Conservation (phyloP, 768 basidiomycete genomes). For the Phlebiopsis gigantea region DNA sequence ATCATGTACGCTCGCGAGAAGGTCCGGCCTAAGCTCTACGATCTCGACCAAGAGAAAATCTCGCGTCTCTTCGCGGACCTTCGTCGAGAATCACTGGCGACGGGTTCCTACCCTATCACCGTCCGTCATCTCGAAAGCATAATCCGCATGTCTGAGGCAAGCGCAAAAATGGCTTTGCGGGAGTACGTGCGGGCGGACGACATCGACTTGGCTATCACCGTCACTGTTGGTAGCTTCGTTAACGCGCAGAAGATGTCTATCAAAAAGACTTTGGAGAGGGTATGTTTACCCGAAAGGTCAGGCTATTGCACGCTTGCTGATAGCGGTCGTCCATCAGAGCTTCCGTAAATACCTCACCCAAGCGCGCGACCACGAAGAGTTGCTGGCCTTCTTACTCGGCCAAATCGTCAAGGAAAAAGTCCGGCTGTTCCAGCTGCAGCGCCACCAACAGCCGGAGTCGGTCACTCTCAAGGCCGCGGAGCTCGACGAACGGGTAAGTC, state of each 20-base stretch:
- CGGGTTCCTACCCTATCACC: conserved; percentile 98
- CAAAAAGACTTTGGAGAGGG: conserved; percentile 95
- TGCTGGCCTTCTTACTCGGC: conserved; percentile 91
- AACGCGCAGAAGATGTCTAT: conserved; percentile 97
- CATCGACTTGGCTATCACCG: conserved; percentile 95
- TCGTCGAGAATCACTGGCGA: conserved; percentile 91
- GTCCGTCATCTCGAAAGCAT: conserved; percentile 97
- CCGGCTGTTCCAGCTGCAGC: conserved; percentile 73
- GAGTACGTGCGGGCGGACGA: conserved; percentile 96
- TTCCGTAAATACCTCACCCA: conserved; percentile 98
- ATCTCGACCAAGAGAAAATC: conserved; percentile 94
- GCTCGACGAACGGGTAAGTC: conserved; percentile 78
- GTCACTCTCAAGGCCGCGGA: conserved; percentile 75
- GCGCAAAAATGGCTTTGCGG: conserved; percentile 95
- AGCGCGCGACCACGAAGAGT: conserved; percentile 92
- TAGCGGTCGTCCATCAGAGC: too few relatives aligned
- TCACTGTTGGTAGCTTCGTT: conserved; percentile 92
- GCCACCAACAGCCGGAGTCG: conserved; percentile 70
- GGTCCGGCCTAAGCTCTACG: conserved; percentile 87
- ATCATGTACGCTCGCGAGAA: conserved; percentile 98
- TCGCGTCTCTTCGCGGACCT: conserved; percentile 92
- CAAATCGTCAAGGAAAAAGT: conserved; percentile 91
- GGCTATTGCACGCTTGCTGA: too few relatives aligned
- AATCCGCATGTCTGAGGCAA: conserved; percentile 99
- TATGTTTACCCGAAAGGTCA: too few relatives aligned